Percentiles rank a stretch among this genome's conserved stretches.
Conservation (phyloP, 345 rosid species). For the Euphorbia tirucalli region DNA sequence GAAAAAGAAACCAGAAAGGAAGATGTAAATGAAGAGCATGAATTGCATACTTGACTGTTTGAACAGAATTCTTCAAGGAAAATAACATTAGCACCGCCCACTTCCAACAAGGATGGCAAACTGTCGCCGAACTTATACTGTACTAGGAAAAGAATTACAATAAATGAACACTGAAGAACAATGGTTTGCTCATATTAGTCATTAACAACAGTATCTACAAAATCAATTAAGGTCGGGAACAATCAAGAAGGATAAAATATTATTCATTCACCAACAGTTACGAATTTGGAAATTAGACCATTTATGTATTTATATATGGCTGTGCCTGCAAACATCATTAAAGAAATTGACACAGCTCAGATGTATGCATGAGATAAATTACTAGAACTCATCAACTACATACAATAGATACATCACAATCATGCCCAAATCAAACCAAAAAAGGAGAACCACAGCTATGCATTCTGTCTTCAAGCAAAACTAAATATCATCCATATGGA, state of each 20-base stretch:
- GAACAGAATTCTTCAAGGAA: constrained; percentile 49
- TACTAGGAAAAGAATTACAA: constrained; percentile 12
- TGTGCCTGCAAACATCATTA: not conserved
- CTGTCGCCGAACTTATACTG: constrained; percentile 68
- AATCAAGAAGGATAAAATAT: not conserved
- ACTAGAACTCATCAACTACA: not conserved
- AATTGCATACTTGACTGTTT: constrained; percentile 58
- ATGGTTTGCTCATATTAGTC: not conserved
- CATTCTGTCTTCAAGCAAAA: not conserved
- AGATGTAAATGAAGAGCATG: not conserved
- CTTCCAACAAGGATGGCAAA: constrained; percentile 46
- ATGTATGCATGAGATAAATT: not conserved
- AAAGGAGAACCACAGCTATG: not conserved
- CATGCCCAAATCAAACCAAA: not conserved
- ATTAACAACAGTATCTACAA: not conserved
- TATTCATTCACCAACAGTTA: not conserved
- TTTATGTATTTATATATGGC: not conserved
- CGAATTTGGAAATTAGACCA: not conserved
- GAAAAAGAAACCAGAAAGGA: not conserved
- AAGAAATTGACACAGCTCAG: not conserved
- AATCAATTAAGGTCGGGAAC: not conserved
- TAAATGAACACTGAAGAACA: constrained; percentile 3
- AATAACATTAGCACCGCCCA: constrained; percentile 61
- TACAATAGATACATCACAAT: not conserved
- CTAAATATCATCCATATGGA: not conserved